Base-by-base conservation (phyloP, 805 yeast genomes). In the Wickerhamomyces mucosus region DNA sequence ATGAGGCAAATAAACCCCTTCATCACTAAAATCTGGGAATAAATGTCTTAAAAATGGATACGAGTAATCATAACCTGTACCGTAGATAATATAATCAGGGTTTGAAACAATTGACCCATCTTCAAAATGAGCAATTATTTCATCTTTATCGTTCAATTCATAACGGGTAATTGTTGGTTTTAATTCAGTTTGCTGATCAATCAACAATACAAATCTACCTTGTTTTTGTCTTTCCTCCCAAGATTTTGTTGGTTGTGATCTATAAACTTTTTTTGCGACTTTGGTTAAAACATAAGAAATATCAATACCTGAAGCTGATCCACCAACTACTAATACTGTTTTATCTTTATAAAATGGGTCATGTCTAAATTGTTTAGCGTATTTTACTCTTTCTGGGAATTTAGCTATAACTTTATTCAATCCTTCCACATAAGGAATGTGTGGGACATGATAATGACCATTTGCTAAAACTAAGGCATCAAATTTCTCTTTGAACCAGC, bases 241-340 rank as follows among this genome's bases (percentile, higher is more conserved):
- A n/a, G n/a, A n/a, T n/a, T n/a, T n/a, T n/a, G n/a, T n/a, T n/a
- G n/a, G n/a, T n/a, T n/a, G n/a, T n/a, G n/a, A n/a, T 25, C 41
- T 42, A 18, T 34, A 36, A 5, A 45, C 35, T 25, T 21, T 18
- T 22, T 35, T 34, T 2, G 48, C 43, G 7, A 16, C 4, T 9
- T 24, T 15, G 1, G 37, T 21, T 1, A 41, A 41, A 14, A 40
- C 31, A 15, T 41, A 40, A 7, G 38, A 37, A 75, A 59, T 48
- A 45, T 82, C 94, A 13, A 69, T 65, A 13, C 85, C 92, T 25
- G 81, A 72, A 4, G 85, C 73, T 7, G 75, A 69, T 38, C 73
- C 73, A 0, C 89, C 92, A 13, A 80, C 63, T 3, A 79, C 64
- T 29, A 80, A 51, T 6, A 73, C 68, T 5, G 46, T 57, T 37